Evolutionary conservation across 345 rosid species (phyloP), one percentile per base, ranked within the genome.

Genomic region (Reutealis trisperma): DNA sequence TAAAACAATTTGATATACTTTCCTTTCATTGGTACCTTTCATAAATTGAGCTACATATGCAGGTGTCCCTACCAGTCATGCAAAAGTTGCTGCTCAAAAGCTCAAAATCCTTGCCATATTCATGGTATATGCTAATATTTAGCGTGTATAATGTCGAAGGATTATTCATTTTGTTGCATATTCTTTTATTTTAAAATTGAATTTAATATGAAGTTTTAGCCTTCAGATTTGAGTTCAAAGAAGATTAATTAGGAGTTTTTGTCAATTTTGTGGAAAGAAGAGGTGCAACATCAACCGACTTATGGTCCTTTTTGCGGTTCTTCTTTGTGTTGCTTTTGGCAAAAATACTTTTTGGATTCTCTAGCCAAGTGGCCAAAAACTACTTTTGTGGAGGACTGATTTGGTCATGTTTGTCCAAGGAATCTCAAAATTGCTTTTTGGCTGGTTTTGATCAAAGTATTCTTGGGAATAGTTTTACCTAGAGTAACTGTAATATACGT

Each of bases 41-140:
- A 51, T 79, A 51, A 75, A 13, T 77, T 73, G 80, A 66, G 70
- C 81, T 84, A 21, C 73, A 1, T 67, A 22, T 88, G 86, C 89
- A 96, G 97, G 87, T 96, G 99, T 79, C 99, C 97, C 0, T 94
- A 91, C 81, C 93, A 90, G 71, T 92, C 97, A 44, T 96, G 99
- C 88, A 96, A 96, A 84, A 92, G 93, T 83, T 94, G 99, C 75
- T 96, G 99, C 68, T 88, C 95, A 37, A 91, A 88, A 87, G 97
- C 99, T 2, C 96, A 94, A 81, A 96, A 96, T 76, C 98, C 97
- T 8, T 96, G 99, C 79, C 89, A 87, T 45, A 96, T 96, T 83
- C 99, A 96, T 47, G 99, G 99, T 96, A 91, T 93, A 90, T 70
- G 81, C 24, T 73, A 8, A 22, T n/a, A 8, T 57, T 12, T 55